Base-by-base conservation (phyloP, 257 asterid genomes). In the Eucommia ulmoides region DNA sequence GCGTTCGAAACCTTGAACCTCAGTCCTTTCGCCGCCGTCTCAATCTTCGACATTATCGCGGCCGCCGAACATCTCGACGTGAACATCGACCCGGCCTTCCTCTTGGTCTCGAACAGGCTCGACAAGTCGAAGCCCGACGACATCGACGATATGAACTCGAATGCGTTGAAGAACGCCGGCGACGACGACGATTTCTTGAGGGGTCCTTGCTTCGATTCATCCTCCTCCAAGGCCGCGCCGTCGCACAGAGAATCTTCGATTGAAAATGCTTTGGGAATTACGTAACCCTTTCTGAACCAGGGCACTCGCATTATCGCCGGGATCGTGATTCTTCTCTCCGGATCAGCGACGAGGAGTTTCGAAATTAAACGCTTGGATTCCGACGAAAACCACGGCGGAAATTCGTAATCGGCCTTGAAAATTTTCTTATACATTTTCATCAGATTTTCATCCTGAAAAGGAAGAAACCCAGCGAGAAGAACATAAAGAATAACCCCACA, bases 401-500 rank as follows among this genome's bases (percentile, higher is more conserved):
- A 53, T 22, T 61, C 65, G 5, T 56, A 80, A 10, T 76, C 77
- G 0, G 80, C 80, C 47, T 33, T 71, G 58, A 54, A 67, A 21
- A 80, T 63, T 56, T 65, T 80, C 8, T 57, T 44, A 21, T 71
- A 80, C 84, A 80, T 65, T 10, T 35, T 58, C 58, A 35, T 29
- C 19, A 76, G 23, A 51, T 57, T 76, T 50, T 51, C 73, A 7
- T 76, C 80, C 3, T 73, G 80, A 29, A 80, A 80, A 0, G 89
- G 89, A 0, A 73, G 61, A 52, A 53, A 76, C 6, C 82, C 89
- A 8, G 89, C 89, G 20, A 80, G 19, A 57, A 80, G 47, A 0
- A 73, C 89, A 23, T 63, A 80, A 25, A 80, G 55, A 22, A 80
- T 54, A 21, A 80, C 89, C 35, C 89, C 85, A 65, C 82, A 80